Evolutionary conservation across 2,329 filamentous ascomycete species (phyloP), one percentile per base, ranked within the genome.

Genomic region (Fusarium coicis): DNA sequence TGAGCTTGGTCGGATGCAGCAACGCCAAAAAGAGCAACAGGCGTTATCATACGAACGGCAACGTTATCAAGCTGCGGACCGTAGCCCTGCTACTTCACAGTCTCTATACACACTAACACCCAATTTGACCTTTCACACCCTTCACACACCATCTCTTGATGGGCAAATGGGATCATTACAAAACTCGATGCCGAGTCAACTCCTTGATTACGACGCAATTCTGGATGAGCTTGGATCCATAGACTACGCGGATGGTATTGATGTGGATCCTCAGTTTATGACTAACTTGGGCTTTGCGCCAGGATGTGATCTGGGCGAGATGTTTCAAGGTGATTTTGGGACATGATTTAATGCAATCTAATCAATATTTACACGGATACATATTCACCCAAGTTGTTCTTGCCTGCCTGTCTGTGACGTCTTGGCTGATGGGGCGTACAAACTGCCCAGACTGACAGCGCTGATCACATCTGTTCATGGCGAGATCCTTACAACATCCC

Each of bases 201-300:
- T 77, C 26, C 66, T 87, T 9, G 86, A 88, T 67, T 87, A 88
- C 73, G 86, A 88, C 56, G 84, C 86, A 6, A 84, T 88, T n/a
- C 77, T 88, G 49, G 86, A 87, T 59, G 86, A 88, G 60, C 81
- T 88, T 34, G 85, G 85, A 23, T 85, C 85, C n/a, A 84, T 87
- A 44, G 86, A 87, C 66, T 85, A 83, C 71, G 81, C 82, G 2
- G 86, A 87, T 59, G 81, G 83, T 40, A 80, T 88, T 49, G 87
- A 88, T 32, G 84, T 86, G 18, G 89, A 91, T 70, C 85, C 88
- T 4, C 88, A 91, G 70, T 92, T 92, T 74, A 91, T 92, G 89
- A 86, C 89, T 49, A 92, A 92, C 73, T 82, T 92, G 26, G 90
- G 90, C 0, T 91, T 92, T 77, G 89, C 87, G 4, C 90, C 90